Base-by-base conservation (phyloP, 331 rosid genomes). In the Malus hybrid region DNA sequence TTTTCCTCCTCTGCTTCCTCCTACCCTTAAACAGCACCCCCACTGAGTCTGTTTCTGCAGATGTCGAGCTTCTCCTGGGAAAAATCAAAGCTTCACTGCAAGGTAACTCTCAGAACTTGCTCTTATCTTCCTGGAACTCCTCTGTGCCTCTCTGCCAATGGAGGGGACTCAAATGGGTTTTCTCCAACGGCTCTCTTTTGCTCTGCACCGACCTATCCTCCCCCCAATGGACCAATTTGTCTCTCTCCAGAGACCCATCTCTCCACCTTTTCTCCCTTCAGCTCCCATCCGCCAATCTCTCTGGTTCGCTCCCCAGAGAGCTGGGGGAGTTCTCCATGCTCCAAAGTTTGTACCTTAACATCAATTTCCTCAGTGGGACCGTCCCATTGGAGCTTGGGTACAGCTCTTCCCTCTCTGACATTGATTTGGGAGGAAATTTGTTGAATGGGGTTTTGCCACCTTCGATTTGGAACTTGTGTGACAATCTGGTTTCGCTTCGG, bases 101-200 rank as follows among this genome's bases (percentile, higher is more conserved):
- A 85, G 97, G 97, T 19, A 85, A 76, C 83, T 0, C 87, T 10
- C 91, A 89, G 19, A 89, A 88, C 80, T 82, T 95, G 11, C 85
- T 95, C 33, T 72, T 95, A 34, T 84, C 91, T 71, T 90, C 97
- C 70, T 95, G 99, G 99, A 95, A 95, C 74, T 33, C 85, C 24
- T 83, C 97, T 1, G 66, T 76, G 1, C 97, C 99, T 57, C 77
- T 92, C 5, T 95, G 99, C 60, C 99, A 95, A 79, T 95, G 97
- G 99, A 84, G 96, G 57, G 99, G 99, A 11, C 92, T 95, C 85
- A 92, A 90, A 76, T 95, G 99, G 99, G 92, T 86, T 1, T 84
- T 89, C 86, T 84, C 91, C 77, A 83, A 72, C 54, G 93, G 86
- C 78, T 55, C 91, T 44, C 70, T 87, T 72, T 79, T 91, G 57